Evolutionary conservation across 345 rosid genomes (phyloP).

Genomic region (Cardiospermum halicacabum): DNA sequence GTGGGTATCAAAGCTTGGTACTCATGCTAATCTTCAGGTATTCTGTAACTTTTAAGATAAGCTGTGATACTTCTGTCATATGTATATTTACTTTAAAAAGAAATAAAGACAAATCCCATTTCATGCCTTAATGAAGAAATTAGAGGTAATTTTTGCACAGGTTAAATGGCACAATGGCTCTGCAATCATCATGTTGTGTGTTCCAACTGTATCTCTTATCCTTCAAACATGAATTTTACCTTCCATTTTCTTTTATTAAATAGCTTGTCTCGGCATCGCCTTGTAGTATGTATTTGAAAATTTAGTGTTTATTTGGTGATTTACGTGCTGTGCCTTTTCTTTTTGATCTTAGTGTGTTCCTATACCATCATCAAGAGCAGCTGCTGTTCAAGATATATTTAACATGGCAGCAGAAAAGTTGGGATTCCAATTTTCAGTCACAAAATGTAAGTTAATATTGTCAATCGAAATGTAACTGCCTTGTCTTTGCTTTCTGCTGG

Average conservation of each 20-base stretch:
- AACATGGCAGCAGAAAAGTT: constrained; percentile 76
- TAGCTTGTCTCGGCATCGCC: not conserved
- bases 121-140: not conserved
- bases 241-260: not conserved
- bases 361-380: constrained; percentile 65
- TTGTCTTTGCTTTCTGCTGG: not conserved
- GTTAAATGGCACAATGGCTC: not conserved
- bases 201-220: not conserved
- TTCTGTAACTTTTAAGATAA: not conserved
- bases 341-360: constrained; percentile 56
- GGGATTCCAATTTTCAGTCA: constrained; percentile 65
- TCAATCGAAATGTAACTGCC: not conserved
- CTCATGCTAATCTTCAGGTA: constrained; percentile 95
- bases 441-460: constrained; percentile 61
- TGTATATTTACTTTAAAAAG: too few relatives aligned
- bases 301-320: not conserved
- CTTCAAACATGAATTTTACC: not conserved
- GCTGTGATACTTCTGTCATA: not conserved
- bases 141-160: not conserved
- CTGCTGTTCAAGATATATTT: constrained; percentile 59
- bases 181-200: constrained; percentile 1
- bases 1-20: constrained; percentile 65
- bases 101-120: not conserved
- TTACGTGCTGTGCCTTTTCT: not conserved
- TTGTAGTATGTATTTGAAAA: not conserved